Evolutionary conservation across 352 stramenopile species (phyloP).

Genomic region (Globisporangium emineosum): DNA sequence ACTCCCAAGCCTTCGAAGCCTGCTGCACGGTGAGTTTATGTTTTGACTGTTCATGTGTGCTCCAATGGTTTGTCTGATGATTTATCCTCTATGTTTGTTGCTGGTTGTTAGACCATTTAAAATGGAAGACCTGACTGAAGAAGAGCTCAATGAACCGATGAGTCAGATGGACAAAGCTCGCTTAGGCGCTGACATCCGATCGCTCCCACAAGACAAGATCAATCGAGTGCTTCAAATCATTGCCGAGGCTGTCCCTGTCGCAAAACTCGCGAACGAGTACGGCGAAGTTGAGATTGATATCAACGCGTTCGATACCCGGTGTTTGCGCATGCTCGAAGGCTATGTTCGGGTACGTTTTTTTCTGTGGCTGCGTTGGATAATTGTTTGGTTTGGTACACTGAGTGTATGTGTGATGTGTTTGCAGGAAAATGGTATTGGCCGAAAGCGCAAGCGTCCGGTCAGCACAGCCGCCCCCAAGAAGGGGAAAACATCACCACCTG

Average conservation of each 20-base stretch:
- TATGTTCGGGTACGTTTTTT: constrained; percentile 80
- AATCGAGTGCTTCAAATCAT: constrained; percentile 89
- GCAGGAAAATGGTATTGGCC: constrained; percentile 85
- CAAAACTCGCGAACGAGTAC: constrained; percentile 79
- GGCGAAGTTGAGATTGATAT: constrained; percentile 90
- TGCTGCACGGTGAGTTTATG: constrained; percentile 44
- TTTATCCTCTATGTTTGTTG: constrained; percentile 16
- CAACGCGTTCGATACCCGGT: constrained; percentile 85
- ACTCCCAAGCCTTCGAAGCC: constrained; percentile 48
- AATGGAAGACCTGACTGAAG: constrained; percentile 87
- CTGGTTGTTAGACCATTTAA: constrained; percentile 68
- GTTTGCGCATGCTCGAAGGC: constrained; percentile 86
- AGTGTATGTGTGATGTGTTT: constrained; percentile 12
- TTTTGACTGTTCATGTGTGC: neutral
- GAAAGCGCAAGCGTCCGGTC: constrained; percentile 76
- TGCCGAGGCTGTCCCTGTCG: constrained; percentile 79
- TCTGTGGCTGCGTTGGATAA: neutral
- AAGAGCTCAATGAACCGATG: constrained; percentile 86
- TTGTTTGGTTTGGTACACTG: constrained; percentile 15
- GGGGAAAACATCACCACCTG: constrained; percentile 41
- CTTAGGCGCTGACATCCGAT: constrained; percentile 76
- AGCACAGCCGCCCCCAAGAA: constrained; percentile 32
- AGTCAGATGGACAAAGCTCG: constrained; percentile 80
- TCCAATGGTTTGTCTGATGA: neutral
- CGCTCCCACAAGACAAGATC: constrained; percentile 84